These are phyloP conservation scores for Daldinia bambusicola DNA, from an alignment of 495 filamentous ascomycete species.

Conservation along the genomic window DNA sequence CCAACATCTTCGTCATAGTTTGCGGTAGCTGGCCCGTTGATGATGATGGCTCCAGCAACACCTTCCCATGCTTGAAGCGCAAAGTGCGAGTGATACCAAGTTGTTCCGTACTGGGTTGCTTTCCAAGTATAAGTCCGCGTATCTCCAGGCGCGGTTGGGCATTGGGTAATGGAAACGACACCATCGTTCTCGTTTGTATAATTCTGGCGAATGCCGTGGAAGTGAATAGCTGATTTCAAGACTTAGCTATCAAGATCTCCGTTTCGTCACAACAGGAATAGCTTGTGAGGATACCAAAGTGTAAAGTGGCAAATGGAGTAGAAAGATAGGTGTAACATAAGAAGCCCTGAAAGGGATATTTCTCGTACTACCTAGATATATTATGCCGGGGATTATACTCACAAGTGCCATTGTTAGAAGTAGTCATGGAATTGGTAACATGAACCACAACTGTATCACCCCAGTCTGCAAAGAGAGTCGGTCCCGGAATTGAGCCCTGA, in stretches of 20 bases:
- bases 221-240: slow-evolving; percentile 59
- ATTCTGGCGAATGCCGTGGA: slow-evolving; percentile 59
- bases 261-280: neutral
- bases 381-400: slow-evolving; percentile 1
- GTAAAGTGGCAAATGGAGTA: too few species aligned
- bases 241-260: neutral
- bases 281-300: neutral
- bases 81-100: slow-evolving; percentile 73
- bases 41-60: slow-evolving; percentile 59
- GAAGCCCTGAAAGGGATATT: too few species aligned
- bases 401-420: slow-evolving; percentile 41
- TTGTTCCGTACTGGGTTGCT: slow-evolving; percentile 65
- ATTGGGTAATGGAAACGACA: slow-evolving; percentile 60
- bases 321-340: neutral
- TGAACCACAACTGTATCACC: slow-evolving; percentile 56
- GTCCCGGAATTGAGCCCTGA: slow-evolving; percentile 55
- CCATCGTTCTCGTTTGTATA: slow-evolving; percentile 54
- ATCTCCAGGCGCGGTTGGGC: slow-evolving; percentile 59
- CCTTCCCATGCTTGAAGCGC: slow-evolving; percentile 65
- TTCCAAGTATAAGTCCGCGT: slow-evolving; percentile 62
- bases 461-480: slow-evolving; percentile 56
- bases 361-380: too few species aligned
- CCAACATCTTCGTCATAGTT: slow-evolving; percentile 65
- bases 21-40: slow-evolving; percentile 60
- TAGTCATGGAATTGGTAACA: slow-evolving; percentile 36